phyloP scores from a whole-genome alignment of 163 green algal genomes.

The Scenedesmus sp. region DNA sequence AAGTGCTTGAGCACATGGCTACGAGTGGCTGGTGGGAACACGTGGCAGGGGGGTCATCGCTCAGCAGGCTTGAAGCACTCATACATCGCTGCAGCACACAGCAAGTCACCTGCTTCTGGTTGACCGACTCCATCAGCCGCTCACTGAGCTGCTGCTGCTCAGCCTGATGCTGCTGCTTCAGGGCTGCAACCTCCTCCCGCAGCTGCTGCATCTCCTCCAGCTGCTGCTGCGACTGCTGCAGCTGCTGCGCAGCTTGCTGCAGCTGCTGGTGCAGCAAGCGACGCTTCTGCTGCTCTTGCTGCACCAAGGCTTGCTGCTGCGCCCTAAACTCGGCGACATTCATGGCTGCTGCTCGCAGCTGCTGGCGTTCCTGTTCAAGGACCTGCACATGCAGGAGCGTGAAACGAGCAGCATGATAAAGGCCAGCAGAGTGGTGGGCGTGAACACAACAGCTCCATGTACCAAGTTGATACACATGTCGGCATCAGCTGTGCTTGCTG shows the following conservation, averaged over 20 bases:
- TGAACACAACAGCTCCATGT: too few relatives aligned
- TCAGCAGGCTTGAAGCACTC: neutral
- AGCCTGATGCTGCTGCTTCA: conserved; percentile 23
- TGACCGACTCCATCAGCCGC: conserved; percentile 29
- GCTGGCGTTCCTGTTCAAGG: conserved; percentile 36
- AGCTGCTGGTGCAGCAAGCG: neutral
- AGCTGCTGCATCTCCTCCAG: conserved; percentile 18
- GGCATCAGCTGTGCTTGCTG: neutral
- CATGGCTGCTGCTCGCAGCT: conserved; percentile 26
- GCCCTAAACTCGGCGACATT: conserved; percentile 3
- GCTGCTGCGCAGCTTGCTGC: conserved; percentile 14
- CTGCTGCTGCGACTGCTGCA: conserved; percentile 14
- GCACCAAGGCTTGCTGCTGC: conserved; percentile 25
- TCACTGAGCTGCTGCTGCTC: conserved; percentile 35
- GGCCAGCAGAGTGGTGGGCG: neutral
- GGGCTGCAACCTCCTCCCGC: conserved; percentile 4
- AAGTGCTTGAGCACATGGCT: too few relatives aligned
- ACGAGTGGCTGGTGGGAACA: too few relatives aligned
- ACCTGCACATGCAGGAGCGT: conserved; percentile 11
- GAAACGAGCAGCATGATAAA: neutral
- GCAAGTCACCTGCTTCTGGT: conserved; percentile 48
- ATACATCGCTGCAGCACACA: neutral
- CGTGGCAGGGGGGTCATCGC: neutral
- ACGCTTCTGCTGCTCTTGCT: conserved; percentile 33
- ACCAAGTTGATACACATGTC: neutral